Conservation (phyloP, 108 stramenopile species). For the Craspedostauros australis region DNA sequence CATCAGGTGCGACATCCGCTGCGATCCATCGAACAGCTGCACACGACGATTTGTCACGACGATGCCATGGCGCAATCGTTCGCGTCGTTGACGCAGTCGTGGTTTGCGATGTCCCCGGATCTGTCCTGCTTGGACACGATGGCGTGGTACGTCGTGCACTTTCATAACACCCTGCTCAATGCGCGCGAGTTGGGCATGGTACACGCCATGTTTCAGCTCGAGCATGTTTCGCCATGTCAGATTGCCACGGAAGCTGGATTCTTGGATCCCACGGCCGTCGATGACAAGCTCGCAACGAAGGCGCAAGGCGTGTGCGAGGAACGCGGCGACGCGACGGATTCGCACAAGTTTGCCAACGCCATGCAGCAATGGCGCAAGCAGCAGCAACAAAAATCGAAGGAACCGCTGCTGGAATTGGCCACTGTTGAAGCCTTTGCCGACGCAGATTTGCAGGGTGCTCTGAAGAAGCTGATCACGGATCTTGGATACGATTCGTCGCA, state of each 20-base stretch:
- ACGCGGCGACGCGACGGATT: background rate
- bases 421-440: background rate
- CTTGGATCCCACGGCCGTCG: slow-evolving; percentile 22
- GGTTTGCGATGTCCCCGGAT: background rate
- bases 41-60: slow-evolving; percentile 30
- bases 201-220: slow-evolving; percentile 30
- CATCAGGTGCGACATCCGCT: slow-evolving; percentile 56
- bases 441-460: no score
- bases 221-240: slow-evolving; percentile 35
- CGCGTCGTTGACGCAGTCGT: slow-evolving; percentile 14
- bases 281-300: slow-evolving; percentile 28
- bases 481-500: background rate
- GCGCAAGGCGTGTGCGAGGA: background rate
- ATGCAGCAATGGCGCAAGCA: background rate
- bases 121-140: slow-evolving; percentile 40
- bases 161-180: slow-evolving; percentile 22
- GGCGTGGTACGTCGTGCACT: slow-evolving; percentile 28
- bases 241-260: slow-evolving; percentile 45
- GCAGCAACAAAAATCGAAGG: background rate
- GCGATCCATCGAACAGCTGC: slow-evolving; percentile 30
- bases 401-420: background rate
- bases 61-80: slow-evolving; percentile 19
- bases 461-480: slow-evolving; percentile 4
- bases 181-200: slow-evolving; percentile 27
- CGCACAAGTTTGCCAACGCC: background rate